Evolutionary conservation across 129 eudicot genomes (phyloP).

Genomic region (Centaurea solstitialis): DNA sequence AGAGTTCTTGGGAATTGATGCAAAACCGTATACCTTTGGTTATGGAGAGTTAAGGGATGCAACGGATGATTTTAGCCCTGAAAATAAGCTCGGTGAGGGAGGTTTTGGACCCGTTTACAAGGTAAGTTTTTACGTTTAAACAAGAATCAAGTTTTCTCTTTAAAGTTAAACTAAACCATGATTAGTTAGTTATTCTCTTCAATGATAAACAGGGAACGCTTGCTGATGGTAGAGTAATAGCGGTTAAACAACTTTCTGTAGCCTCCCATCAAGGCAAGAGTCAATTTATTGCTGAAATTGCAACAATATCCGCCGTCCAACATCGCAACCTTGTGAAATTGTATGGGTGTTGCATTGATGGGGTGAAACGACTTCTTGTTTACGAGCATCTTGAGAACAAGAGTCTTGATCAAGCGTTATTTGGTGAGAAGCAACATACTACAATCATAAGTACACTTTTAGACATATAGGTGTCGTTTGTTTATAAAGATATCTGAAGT

Average conservation of each 20-base stretch:
- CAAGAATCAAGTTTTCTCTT: neutral
- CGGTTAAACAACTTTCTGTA: conserved; percentile 75
- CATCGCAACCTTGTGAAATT: conserved; percentile 84
- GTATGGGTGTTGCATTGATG: conserved; percentile 87
- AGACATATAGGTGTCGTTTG: neutral
- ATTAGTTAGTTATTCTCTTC: neutral
- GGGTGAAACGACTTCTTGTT: conserved; percentile 72
- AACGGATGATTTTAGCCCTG: conserved; percentile 59
- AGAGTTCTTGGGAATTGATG: conserved; percentile 79
- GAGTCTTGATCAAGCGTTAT: conserved; percentile 82
- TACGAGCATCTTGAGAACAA: conserved; percentile 82
- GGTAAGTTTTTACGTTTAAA: conserved; percentile 32
- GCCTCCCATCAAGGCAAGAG: conserved; percentile 78
- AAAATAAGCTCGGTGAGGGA: conserved; percentile 79
- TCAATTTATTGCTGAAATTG: conserved; percentile 80
- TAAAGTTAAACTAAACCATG: neutral
- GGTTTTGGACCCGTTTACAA: conserved; percentile 83
- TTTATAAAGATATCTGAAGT: no score
- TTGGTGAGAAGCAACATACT: conserved; percentile 33
- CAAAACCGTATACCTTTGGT: conserved; percentile 57
- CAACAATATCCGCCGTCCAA: conserved; percentile 78
- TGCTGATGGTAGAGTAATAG: conserved; percentile 62
- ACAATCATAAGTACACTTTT: neutral
- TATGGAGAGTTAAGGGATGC: conserved; percentile 67
- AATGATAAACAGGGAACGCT: conserved; percentile 56